A percentile compares a stretch with the other conserved stretches of the same genome.
Evolutionary conservation across 805 yeast species (phyloP).

Genomic region (Teunomyces funiuensis): DNA sequence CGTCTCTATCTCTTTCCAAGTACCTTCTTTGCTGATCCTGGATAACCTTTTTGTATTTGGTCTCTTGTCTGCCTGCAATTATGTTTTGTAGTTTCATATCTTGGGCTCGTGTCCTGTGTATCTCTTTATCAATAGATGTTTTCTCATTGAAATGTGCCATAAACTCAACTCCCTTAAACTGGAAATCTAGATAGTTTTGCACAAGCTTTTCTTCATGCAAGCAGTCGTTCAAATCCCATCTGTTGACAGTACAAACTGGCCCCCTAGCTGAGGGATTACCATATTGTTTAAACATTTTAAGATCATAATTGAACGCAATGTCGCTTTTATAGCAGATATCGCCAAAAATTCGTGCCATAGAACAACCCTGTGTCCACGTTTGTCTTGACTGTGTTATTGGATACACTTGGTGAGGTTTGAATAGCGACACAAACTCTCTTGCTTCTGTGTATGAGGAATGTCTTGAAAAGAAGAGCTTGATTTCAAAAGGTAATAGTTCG

Average conservation of each 20-base stretch:
- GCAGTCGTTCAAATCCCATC: conserved; percentile 36
- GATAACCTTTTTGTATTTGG: conserved; percentile 20
- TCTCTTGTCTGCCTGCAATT: conserved; percentile 27
- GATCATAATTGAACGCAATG: conserved; percentile 15
- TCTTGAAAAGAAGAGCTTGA: conserved; percentile 43
- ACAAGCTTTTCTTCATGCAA: conserved; percentile 27
- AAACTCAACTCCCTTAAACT: conserved; percentile 9
- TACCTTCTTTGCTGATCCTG: conserved; percentile 25
- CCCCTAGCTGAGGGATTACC: conserved; percentile 17
- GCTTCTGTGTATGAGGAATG: conserved; percentile 49
- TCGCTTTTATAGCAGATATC: conserved; percentile 21
- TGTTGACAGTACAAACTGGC: conserved; percentile 25
- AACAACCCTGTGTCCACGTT: conserved; percentile 39
- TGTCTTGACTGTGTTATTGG: conserved; percentile 39
- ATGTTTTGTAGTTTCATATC: conserved; percentile 26
- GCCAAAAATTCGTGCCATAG: conserved; percentile 43
- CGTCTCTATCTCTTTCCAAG: conserved; percentile 3
- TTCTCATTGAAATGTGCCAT: conserved; percentile 7
- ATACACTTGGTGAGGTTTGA: conserved; percentile 42
- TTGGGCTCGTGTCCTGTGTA: conserved; percentile 4
- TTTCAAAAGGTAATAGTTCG: conserved; percentile 33
- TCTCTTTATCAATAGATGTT: background rate
- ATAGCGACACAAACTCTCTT: conserved; percentile 29
- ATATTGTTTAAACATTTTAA: conserved; percentile 10
- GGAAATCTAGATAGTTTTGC: conserved; percentile 8